Conservation (phyloP, 2,329 filamentous ascomycete species). For the Pyrenophora tritici-repentis region DNA sequence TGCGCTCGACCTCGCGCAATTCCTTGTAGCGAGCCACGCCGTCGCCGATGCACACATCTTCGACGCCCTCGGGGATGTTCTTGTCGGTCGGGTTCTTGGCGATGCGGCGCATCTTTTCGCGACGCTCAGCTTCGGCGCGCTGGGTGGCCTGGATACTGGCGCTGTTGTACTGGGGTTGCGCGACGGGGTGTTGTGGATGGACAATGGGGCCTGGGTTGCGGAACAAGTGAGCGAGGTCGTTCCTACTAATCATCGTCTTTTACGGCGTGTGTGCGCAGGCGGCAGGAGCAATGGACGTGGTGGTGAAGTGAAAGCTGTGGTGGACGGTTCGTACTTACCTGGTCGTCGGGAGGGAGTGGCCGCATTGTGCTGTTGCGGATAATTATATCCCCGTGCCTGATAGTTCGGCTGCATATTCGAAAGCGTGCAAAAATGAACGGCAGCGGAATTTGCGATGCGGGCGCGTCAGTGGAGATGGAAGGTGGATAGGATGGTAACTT, state of each 20-base stretch:
- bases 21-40: conserved; percentile 81
- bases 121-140: conserved; percentile 56
- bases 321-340: conserved; percentile 43
- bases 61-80: conserved; percentile 88
- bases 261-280: conserved; percentile 10
- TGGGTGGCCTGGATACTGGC: conserved; percentile 51
- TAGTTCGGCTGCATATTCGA: conserved; percentile 52
- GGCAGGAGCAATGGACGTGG: conserved; percentile 20
- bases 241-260: conserved; percentile 51
- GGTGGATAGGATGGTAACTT: conserved; percentile 25
- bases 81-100: conserved; percentile 93
- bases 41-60: conserved; percentile 77
- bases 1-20: conserved; percentile 83
- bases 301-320: conserved; percentile 14
- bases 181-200: conserved; percentile 55
- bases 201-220: conserved; percentile 53
- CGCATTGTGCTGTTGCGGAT: conserved; percentile 42
- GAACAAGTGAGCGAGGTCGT: conserved; percentile 55
- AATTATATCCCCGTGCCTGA: conserved; percentile 50
- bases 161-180: conserved; percentile 51
- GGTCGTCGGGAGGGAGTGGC: conserved; percentile 48
- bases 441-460: conserved; percentile 37
- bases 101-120: conserved; percentile 75
- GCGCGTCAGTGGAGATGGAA: conserved; percentile 25
- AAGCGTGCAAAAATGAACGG: conserved; percentile 26